Conservation (phyloP, 2,329 filamentous ascomycete species). For the Tricladium varicosporioides region DNA sequence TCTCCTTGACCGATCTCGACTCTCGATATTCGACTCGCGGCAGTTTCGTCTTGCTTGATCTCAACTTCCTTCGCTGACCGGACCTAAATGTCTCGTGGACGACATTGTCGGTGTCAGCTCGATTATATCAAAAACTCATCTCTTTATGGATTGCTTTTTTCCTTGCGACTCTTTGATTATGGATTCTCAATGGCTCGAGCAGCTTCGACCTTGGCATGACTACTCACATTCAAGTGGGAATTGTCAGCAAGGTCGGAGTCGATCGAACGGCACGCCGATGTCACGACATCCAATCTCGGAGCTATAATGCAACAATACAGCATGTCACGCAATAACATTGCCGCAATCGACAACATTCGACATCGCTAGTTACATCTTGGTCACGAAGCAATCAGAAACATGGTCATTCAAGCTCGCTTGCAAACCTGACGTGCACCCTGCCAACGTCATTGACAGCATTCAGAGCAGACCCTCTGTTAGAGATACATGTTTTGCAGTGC, state of each 20-base stretch:
- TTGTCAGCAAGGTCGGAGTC: conserved; percentile 25
- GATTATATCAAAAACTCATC: conserved; percentile 30
- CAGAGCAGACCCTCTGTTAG: conserved; percentile 31
- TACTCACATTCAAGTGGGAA: conserved; percentile 26
- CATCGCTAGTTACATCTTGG: conserved; percentile 24
- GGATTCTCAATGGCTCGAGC: conserved; percentile 36
- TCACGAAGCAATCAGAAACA: conserved; percentile 26
- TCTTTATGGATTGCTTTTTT: conserved; percentile 34
- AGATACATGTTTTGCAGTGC: conserved; percentile 26
- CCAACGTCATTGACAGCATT: conserved; percentile 22
- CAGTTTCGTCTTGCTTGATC: conserved; percentile 29
- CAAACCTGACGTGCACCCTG: conserved; percentile 15
- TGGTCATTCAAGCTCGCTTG: conserved; percentile 33
- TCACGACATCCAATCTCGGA: conserved; percentile 30
- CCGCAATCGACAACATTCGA: conserved; percentile 19
- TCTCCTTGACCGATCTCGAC: conserved; percentile 29
- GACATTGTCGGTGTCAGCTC: conserved; percentile 24
- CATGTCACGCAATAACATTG: conserved; percentile 15
- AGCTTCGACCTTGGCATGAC: conserved; percentile 31
- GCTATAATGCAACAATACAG: conserved; percentile 22
- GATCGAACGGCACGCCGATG: conserved; percentile 37
- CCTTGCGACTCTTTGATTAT: conserved; percentile 30
- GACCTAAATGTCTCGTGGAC: conserved; percentile 26
- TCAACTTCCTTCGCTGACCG: conserved; percentile 26
- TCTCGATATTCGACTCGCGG: conserved; percentile 26